Base-by-base conservation (phyloP, 2,329 filamentous ascomycete genomes). In the Paracoccidioides lutzii region DNA sequence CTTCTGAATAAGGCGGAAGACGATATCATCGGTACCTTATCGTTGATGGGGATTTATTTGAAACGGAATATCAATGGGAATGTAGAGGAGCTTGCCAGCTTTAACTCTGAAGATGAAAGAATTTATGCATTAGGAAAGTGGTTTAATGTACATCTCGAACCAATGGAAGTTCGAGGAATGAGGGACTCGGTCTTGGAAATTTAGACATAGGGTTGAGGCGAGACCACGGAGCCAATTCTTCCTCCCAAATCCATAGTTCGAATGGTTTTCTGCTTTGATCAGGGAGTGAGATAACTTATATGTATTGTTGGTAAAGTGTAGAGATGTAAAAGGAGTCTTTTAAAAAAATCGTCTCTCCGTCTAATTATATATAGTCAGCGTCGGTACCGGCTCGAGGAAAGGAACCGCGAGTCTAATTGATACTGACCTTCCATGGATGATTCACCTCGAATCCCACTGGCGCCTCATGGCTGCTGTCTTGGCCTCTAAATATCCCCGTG, bases 371-470 rank as follows among this genome's bases (percentile, higher is more conserved):
- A 14, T 35, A 10, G 33, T 54, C 22, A 54, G 52, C 52, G 22
- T 46, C 41, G 15, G 38, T 49, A 40, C n/a, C 28, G 22, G 22
- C 10, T 22, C 4, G 8, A 52, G 22, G 9, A 33, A 33, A 51
- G n/a, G 35, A 42, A 9, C 41, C 7, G 38, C 22, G 41, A 14
- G 44, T 28, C 6, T 35, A 3, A 28, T 42, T 53, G 46, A n/a
- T 41, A 35, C 77, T 57, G 76, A 84, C 81, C 77, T 78, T 81
- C 82, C 82, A 85, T 60, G 79, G 79, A 71, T 83, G 83, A 77
- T 78, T 84, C 65, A 84, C 67, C 70, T 84, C 81, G 71, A 84
- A 85, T 58, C 81, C 81, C 56, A 74, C 69, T 33, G 81, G 81
- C 35, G 82, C 82, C 57, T 72, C 69, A 49, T 76, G 72, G 59